Percentiles rank a stretch among this genome's conserved stretches.
Conservation (phyloP, 116 monocot genomes). For the Cymodocea nodosa region DNA sequence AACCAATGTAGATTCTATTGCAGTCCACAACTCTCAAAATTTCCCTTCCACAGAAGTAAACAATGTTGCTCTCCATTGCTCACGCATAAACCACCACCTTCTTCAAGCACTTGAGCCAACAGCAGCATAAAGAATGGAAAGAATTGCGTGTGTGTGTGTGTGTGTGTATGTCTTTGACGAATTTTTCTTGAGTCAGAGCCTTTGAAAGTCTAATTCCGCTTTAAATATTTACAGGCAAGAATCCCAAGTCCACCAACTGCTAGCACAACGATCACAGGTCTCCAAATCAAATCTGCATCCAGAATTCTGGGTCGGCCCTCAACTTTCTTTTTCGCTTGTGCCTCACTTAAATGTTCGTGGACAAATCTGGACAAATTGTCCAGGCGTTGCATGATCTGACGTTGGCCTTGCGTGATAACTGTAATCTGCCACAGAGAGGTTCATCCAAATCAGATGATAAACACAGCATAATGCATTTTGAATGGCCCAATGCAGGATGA, state of each 20-base stretch:
- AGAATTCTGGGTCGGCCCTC: constrained; percentile 2
- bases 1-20: neutral
- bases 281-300: constrained; percentile 2
- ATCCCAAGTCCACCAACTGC: constrained; percentile 8
- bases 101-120: neutral
- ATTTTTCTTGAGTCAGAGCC: neutral
- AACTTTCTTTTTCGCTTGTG: constrained; percentile 13
- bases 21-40: neutral
- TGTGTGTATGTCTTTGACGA: neutral
- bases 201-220: neutral
- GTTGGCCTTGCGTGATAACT: constrained; percentile 44
- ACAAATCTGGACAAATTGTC: constrained; percentile 62
- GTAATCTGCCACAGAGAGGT: constrained; percentile 21
- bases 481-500: no score
- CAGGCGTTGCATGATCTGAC: constrained; percentile 74
- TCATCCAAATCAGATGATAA: no score
- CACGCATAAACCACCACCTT: neutral
- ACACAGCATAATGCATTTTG: no score
- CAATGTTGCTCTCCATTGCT: neutral
- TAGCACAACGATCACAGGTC: constrained; percentile 2
- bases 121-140: neutral
- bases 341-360: constrained; percentile 36
- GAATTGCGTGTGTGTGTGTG: neutral
- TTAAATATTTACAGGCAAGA: constrained; percentile 8
- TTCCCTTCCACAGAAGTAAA: neutral